Base-by-base conservation (phyloP, 2,329 filamentous ascomycete genomes). In the Colletotrichum agaves region DNA sequence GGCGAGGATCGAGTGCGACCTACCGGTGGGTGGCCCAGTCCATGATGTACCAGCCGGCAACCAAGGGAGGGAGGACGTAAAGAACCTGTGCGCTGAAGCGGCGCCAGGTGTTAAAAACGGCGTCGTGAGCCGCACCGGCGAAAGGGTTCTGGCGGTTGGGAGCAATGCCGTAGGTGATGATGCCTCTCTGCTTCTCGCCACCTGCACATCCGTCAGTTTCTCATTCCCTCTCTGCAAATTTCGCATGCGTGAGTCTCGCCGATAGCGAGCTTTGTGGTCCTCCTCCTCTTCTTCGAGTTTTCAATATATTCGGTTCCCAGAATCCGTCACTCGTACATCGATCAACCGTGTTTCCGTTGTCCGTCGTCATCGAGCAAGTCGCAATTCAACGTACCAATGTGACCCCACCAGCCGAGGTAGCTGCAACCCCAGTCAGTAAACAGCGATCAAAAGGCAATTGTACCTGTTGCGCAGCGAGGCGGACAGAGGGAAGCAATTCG, bases 71-170 rank as follows among this genome's bases (percentile, higher is more conserved):
- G 27, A 90, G 87, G 81, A 94, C 90, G 88, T 94, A 99, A 74
- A 98, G 89, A 74, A 97, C 89, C 86, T 98, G 96, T 74, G 87
- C 81, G 79, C 90, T 90, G 83, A 91, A 92, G 76, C 96, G 90
- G 81, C 96, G 91, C 88, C 92, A 97, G 75, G 89, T 91, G 88
- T 99, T 99, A 91, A 98, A 98, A 85, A 98, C 83, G 77, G 94
- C 95, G 73, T 91, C 92, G 81, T 95, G 84, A 72, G 87, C 81
- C 69, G 91, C 85, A 75, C 93, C 93, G 71, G 93, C 93, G 73
- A 97, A 87, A 71, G 94, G 92, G 77, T 92, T 90, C 85, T 97
- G 95, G 79, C 92, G 91, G 88, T 99, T 98, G 73, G 91, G 83
- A 74, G 93, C 91, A 73, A 99, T 78, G 73, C 90, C 87, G 83